Evolutionary conservation across 2,329 filamentous ascomycete species (phyloP), one percentile per base, ranked within the genome.

Genomic region (Stachybotrys chartarum): DNA sequence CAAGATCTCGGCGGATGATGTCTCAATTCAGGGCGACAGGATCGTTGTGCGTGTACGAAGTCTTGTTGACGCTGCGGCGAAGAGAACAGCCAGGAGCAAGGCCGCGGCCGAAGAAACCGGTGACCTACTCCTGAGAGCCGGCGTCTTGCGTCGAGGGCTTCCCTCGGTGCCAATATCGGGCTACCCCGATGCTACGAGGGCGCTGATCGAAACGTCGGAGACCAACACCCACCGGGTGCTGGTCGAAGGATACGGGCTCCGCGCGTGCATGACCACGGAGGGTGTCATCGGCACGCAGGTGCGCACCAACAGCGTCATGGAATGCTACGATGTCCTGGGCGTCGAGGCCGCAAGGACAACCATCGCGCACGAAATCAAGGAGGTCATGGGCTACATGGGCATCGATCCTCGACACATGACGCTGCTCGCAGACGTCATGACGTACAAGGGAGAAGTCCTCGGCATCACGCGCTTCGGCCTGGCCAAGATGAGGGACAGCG

Each of bases 401-500:
- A 97, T 99, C 65, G 94, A 99, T 72, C 93, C 92, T 50, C 89
- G 94, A 55, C 94, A 99, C 75, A 97, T 99, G 91, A 88, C 97
- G 70, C 82, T 99, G 17, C 83, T 99, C 1, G 93, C 94, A 11
- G 94, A 99, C 66, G 92, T 97, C 54, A 99, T 99, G 94, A 97
- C 94, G 1, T 97, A 93, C 80, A 97, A 97, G 76, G 94, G 94
- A 52, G 93, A 97, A 63, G 90, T 99, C 0, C 81, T 97, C n/a
- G 94, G 94, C 53, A 99, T 99, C 68, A 99, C 94, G 2, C 87
- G 94, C 32, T 97, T 97, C 71, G 94, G 94, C 53, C 79, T 99
- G 30, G 89, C 91, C 56, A 99, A 99, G 79, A 97, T 96, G 88
- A 82, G 94, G 53, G 94, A 99, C 71, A 90, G 84, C 16, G 94